Evolutionary conservation across 306 rosid species (phyloP).

Genomic region (Fagus sylvatica): DNA sequence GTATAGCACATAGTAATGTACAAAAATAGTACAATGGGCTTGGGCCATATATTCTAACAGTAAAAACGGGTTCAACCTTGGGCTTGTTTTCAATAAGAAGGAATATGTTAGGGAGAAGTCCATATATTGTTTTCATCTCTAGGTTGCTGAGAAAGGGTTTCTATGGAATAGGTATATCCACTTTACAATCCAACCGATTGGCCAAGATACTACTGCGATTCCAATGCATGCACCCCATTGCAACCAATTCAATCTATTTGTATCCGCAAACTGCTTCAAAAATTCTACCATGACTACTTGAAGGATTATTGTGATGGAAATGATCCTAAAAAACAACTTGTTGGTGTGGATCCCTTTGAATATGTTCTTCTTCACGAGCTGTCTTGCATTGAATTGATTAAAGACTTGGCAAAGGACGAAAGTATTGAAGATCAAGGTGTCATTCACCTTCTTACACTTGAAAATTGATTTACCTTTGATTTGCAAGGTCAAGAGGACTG

Average conservation of each 20-base stretch:
- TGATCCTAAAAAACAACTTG: constrained; percentile 26
- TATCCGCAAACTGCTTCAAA: constrained; percentile 26
- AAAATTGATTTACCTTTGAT: constrained; percentile 27
- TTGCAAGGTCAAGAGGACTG: constrained; percentile 22
- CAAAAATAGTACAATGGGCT: too few relatives aligned
- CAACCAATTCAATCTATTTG: constrained; percentile 28
- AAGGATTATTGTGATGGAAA: constrained; percentile 22
- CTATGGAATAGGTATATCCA: constrained; percentile 16
- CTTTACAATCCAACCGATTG: constrained; percentile 31
- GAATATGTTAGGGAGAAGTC: neutral
- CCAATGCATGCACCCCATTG: constrained; percentile 32
- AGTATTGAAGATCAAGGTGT: constrained; percentile 34
- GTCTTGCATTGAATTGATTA: constrained; percentile 33
- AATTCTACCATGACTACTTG: constrained; percentile 40
- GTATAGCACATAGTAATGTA: too few relatives aligned
- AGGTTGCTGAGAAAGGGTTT: constrained; percentile 10
- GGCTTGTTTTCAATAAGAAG: too few relatives aligned
- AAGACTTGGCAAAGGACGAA: constrained; percentile 36
- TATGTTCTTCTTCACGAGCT: constrained; percentile 26
- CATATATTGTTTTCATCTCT: neutral
- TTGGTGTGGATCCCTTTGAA: constrained; percentile 28
- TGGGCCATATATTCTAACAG: too few relatives aligned
- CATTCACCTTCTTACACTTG: constrained; percentile 21
- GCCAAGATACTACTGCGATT: constrained; percentile 23
- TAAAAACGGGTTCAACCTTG: too few relatives aligned